These are phyloP conservation scores for Ustilago hordei DNA, from an alignment of 1,284 basidiomycete species.

Conservation along the genomic window DNA sequence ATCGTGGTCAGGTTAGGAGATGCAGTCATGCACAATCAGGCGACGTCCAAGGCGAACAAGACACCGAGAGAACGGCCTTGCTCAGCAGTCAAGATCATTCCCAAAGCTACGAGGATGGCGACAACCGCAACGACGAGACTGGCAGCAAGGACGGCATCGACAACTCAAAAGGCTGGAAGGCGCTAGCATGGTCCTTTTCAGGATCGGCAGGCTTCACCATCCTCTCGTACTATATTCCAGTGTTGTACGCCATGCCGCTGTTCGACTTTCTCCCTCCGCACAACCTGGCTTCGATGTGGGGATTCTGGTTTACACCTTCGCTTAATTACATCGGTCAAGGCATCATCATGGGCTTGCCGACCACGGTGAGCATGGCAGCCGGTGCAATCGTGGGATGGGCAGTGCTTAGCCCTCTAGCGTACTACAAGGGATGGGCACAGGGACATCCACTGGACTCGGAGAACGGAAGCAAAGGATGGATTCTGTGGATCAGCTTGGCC, in stretches of 20 bases:
- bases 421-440: constrained; percentile 71
- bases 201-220: constrained; percentile 60
- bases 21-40: background rate
- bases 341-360: constrained; percentile 97
- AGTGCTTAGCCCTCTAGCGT: constrained; percentile 86
- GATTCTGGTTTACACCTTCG: constrained; percentile 95
- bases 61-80: constrained; percentile 27
- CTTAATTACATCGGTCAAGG: constrained; percentile 77
- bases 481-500: constrained; percentile 89
- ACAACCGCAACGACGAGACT: constrained; percentile 8
- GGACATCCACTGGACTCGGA: constrained; percentile 50
- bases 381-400: constrained; percentile 98
- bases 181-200: constrained; percentile 65
- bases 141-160: constrained; percentile 11
- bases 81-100: constrained; percentile 12
- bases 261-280: constrained; percentile 79
- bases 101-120: background rate
- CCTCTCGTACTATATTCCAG: constrained; percentile 83
- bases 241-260: constrained; percentile 88
- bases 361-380: constrained; percentile 91
- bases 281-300: constrained; percentile 83
- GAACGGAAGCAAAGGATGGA: constrained; percentile 61
- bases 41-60: constrained; percentile 15
- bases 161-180: constrained; percentile 38
- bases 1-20: background rate